Percentiles rank a stretch among this genome's conserved stretches.
Evolutionary conservation across 495 filamentous ascomycete species (phyloP).

Genomic region (Lophiostoma macrostomum): DNA sequence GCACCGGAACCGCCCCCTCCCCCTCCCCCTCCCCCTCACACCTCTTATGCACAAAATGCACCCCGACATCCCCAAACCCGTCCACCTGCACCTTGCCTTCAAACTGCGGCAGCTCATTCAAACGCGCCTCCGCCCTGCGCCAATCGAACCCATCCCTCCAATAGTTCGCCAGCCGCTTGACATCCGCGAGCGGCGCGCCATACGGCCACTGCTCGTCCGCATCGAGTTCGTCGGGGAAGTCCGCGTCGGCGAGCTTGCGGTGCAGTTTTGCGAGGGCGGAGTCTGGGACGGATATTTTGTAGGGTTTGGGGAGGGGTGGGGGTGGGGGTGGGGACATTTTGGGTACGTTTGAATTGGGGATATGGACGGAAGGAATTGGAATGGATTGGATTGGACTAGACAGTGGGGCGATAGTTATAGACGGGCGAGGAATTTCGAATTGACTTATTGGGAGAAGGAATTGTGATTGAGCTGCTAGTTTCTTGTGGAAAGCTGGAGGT

Average conservation of each 20-base stretch:
- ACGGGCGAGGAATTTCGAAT: too few species aligned
- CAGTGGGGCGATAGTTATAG: too few species aligned
- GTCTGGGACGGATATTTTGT: conserved; percentile 29
- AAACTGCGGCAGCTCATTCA: conserved; percentile 43
- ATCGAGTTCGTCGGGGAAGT: conserved; percentile 38
- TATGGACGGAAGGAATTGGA: too few species aligned
- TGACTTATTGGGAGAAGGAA: too few species aligned
- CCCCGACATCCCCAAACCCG: conserved; percentile 38
- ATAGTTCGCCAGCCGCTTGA: conserved; percentile 50
- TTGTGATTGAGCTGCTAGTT: too few species aligned
- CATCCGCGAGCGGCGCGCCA: conserved; percentile 51
- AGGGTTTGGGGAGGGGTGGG: conserved; percentile 14
- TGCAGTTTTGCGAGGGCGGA: conserved; percentile 17
- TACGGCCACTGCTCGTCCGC: conserved; percentile 41
- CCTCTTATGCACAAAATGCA: conserved; percentile 42
- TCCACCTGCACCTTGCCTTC: conserved; percentile 33
- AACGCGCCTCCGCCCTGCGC: conserved; percentile 36
- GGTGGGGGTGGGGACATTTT: too few species aligned
- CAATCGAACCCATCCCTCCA: conserved; percentile 49
- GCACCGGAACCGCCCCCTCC: conserved; percentile 37
- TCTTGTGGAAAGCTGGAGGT: too few species aligned
- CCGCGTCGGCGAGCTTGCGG: conserved; percentile 19
- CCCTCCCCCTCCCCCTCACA: conserved; percentile 24
- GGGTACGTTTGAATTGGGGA: too few species aligned
- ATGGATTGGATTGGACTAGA: too few species aligned